A percentile compares a stretch with the other conserved stretches of the same genome.
These are phyloP conservation scores for Oryza officinalis DNA, from an alignment of 176 grass and related monocot species.

Conservation along the genomic window DNA sequence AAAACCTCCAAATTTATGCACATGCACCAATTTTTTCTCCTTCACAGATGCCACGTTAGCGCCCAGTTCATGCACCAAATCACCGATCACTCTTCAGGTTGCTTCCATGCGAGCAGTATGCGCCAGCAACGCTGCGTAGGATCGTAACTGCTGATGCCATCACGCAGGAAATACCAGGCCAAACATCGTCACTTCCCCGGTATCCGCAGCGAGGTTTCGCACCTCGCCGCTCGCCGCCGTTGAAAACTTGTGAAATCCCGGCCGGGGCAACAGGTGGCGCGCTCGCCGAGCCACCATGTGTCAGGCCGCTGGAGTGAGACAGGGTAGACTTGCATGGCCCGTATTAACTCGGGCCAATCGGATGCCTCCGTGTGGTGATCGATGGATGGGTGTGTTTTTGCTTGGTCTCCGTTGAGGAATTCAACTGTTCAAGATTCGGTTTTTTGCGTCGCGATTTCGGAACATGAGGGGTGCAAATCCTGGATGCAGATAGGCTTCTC, in stretches of 20 bases:
- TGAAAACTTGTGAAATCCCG: background rate
- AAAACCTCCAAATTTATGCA: background rate
- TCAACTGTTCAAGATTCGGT: too few species aligned
- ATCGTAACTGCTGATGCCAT: conserved; percentile 36
- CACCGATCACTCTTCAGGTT: background rate
- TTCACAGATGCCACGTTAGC: background rate
- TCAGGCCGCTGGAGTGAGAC: background rate
- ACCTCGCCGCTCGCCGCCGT: background rate
- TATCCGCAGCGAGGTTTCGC: background rate
- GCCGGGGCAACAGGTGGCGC: conserved; percentile 21
- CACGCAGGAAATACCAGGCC: background rate
- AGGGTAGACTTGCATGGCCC: background rate
- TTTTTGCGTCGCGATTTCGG: background rate
- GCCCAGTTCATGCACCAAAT: background rate
- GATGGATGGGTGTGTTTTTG: background rate
- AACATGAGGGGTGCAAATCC: background rate
- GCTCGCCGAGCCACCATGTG: background rate
- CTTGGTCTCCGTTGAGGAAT: background rate
- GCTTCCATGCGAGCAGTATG: background rate
- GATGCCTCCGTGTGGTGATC: background rate
- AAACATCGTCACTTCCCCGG: background rate
- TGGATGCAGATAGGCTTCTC: background rate
- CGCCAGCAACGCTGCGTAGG: background rate
- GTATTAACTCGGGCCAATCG: background rate
- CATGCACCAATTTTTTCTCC: background rate